Percentiles rank a stretch among this genome's conserved stretches.
phyloP scores from a whole-genome alignment of 2,329 filamentous ascomycete species.

The Fusarium drepaniforme region DNA sequence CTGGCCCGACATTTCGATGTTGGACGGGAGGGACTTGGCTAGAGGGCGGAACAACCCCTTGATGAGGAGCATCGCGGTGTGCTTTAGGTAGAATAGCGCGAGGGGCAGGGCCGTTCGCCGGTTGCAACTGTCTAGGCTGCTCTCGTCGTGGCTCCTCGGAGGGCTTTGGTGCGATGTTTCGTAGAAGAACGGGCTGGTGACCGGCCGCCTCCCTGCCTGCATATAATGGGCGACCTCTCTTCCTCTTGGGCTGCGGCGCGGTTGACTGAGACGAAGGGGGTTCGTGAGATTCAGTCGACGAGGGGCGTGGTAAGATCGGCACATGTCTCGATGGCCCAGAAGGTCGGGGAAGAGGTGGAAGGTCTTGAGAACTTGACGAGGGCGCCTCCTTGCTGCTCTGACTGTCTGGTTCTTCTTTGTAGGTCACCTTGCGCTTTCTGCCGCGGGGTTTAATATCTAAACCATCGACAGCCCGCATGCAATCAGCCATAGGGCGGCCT shows the following conservation, averaged over 20 bases:
- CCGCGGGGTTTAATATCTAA: constrained; percentile 50
- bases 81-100: not conserved
- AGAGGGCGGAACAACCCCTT: not conserved
- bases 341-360: constrained; percentile 6
- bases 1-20: not conserved
- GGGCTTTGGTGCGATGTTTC: constrained; percentile 48
- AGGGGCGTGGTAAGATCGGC: constrained; percentile 43
- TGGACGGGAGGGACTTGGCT: not conserved
- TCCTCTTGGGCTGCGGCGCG: constrained; percentile 46
- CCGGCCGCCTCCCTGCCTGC: constrained; percentile 54
- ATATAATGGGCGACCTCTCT: constrained; percentile 60
- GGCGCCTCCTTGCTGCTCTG: constrained; percentile 34
- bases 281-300: constrained; percentile 18
- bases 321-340: not conserved
- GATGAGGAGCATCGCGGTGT: not conserved
- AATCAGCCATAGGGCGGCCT: constrained; percentile 63
- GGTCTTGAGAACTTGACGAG: constrained; percentile 5
- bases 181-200: constrained; percentile 48
- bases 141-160: constrained; percentile 24
- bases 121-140: constrained; percentile 2
- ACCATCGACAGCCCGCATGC: constrained; percentile 54
- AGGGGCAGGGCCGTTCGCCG: constrained; percentile 24
- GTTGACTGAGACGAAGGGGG: constrained; percentile 3
- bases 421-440: constrained; percentile 46
- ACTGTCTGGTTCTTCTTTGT: constrained; percentile 49